phyloP scores from a whole-genome alignment of 345 rosid genomes.

The Linum lewisii region DNA sequence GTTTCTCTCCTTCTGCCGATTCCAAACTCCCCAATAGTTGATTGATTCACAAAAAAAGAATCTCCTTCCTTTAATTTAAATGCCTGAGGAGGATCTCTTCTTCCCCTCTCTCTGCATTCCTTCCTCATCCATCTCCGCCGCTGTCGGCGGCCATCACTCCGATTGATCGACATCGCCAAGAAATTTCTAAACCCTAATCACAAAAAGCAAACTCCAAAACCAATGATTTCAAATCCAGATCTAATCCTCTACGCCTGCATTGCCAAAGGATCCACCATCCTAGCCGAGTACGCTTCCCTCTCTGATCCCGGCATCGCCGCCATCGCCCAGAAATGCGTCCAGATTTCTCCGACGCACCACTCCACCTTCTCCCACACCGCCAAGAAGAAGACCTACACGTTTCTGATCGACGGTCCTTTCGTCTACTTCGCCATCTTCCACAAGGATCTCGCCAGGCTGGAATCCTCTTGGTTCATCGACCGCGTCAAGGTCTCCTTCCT shows the following conservation, averaged over 20 bases:
- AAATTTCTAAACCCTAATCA: neutral
- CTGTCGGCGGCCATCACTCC: too few relatives aligned
- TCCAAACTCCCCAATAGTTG: too few relatives aligned
- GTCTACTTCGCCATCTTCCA: slow-evolving; percentile 49
- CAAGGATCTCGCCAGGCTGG: slow-evolving; percentile 33
- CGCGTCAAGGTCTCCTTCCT: slow-evolving; percentile 39
- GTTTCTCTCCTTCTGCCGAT: too few relatives aligned
- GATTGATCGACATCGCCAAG: too few relatives aligned
- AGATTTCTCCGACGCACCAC: slow-evolving; percentile 60
- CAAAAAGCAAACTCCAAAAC: neutral
- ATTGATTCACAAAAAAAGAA: too few relatives aligned
- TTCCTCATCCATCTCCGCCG: too few relatives aligned
- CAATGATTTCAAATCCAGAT: slow-evolving; percentile 59
- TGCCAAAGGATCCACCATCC: slow-evolving; percentile 47
- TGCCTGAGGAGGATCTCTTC: too few relatives aligned
- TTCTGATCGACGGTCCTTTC: slow-evolving; percentile 46
- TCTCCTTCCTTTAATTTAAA: too few relatives aligned
- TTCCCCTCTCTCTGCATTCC: too few relatives aligned
- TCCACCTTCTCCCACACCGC: slow-evolving; percentile 62
- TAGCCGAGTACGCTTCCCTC: slow-evolving; percentile 44
- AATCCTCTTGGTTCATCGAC: slow-evolving; percentile 43
- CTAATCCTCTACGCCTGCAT: slow-evolving; percentile 53
- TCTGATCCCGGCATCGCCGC: slow-evolving; percentile 41
- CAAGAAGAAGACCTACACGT: slow-evolving; percentile 40
- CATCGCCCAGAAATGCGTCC: slow-evolving; percentile 50